Base-by-base conservation (phyloP, 164 flowering plant species). In the Nelumbo lutea region DNA sequence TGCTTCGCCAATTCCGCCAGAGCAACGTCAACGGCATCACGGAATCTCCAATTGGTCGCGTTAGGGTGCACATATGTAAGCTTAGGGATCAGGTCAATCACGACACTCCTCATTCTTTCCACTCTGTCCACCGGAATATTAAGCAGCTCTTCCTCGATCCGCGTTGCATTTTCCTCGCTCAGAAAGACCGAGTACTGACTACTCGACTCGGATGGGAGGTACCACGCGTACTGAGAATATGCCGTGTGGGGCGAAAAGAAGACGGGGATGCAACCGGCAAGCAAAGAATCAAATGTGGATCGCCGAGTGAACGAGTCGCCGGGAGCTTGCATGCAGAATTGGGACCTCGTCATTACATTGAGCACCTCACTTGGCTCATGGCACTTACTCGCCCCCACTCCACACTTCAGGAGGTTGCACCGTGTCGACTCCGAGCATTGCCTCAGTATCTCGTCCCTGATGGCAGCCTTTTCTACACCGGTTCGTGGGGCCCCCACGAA, bases 271-370 rank as follows among this genome's bases (percentile, higher is more conserved):
- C 93, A 88, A 1, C 93, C 93, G 1, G 87, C 74, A 0, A 88
- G 71, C 5, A 86, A 44, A 46, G 93, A 72, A 71, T 88, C 90
- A 76, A 88, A 88, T 41, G 85, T 83, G 9, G 93, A 88, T 58
- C 90, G 68, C 45, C 88, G 68, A 3, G 93, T 88, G 82, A 77
- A 86, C 40, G 88, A 86, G 75, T 88, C 93, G 2, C 93, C 93
- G 0, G 86, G 83, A 0, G 93, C 90, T 60, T 88, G 93, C 69
- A 83, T 52, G 65, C 90, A 88, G 67, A 85, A 88, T 40, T 61
- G 50, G 0, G 88, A 84, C 66, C 11, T 14, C 9, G 9, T 74
- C 88, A 88, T 83, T 10, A 76, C 84, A 3, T 58, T n/a, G 0
- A 86, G 59, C n/a, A 86, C 78, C 52, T 59, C 73, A 4, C 9